Conservation (phyloP, 129 eudicot species). For the Solidago caesia region DNA sequence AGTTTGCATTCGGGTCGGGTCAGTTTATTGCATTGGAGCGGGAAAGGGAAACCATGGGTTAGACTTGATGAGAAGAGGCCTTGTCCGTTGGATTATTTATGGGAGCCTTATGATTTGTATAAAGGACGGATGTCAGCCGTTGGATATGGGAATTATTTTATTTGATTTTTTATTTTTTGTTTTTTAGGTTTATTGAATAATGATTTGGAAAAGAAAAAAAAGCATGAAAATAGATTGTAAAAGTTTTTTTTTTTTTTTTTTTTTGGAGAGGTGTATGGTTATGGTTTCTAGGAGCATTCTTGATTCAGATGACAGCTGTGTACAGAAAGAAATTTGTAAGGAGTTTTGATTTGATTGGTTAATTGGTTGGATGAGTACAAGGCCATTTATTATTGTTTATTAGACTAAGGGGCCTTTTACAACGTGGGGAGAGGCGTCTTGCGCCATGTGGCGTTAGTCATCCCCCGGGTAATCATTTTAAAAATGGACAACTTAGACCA, state of each 20-base stretch:
- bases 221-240: too few species aligned
- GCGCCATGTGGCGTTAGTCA: too few species aligned
- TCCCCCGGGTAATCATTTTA: too few species aligned
- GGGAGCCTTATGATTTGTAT: slow-evolving; percentile 91
- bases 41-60: slow-evolving; percentile 96
- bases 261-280: slow-evolving; percentile 1
- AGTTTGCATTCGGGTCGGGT: slow-evolving; percentile 84
- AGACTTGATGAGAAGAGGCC: slow-evolving; percentile 72
- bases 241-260: neutral
- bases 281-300: slow-evolving; percentile 27
- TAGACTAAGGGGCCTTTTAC: too few species aligned
- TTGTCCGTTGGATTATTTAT: slow-evolving; percentile 92
- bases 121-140: slow-evolving; percentile 30
- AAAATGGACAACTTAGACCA: too few species aligned
- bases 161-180: slow-evolving; percentile 46
- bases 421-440: too few species aligned
- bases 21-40: slow-evolving; percentile 89
- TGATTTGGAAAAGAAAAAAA: neutral
- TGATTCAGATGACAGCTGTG: slow-evolving; percentile 46
- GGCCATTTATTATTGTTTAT: too few species aligned
- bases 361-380: slow-evolving; percentile 34
- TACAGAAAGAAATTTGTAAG: slow-evolving; percentile 36
- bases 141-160: slow-evolving; percentile 34
- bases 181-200: slow-evolving; percentile 7
- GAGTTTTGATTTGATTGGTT: slow-evolving; percentile 31